These are phyloP conservation scores for Nigrospora oryzae DNA, from an alignment of 2,329 filamentous ascomycete species.

Conservation along the genomic window DNA sequence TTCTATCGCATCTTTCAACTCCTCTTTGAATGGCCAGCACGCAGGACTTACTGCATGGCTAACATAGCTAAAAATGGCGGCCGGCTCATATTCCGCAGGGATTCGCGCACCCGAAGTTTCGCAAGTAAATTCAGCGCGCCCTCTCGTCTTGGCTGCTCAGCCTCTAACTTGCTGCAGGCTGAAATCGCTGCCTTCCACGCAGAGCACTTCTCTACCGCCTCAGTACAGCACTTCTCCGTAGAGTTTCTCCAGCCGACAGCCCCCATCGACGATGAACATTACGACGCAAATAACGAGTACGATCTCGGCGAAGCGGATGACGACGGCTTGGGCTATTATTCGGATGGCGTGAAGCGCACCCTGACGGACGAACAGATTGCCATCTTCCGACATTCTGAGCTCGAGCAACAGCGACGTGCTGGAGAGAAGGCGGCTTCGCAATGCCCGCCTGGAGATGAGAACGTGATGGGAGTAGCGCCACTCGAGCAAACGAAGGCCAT, in stretches of 20 bases:
- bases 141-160: neutral
- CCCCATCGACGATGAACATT: slow-evolving; percentile 10
- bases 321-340: slow-evolving; percentile 73
- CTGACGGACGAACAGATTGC: slow-evolving; percentile 85
- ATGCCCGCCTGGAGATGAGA: neutral
- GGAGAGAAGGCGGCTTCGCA: slow-evolving; percentile 20
- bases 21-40: no score
- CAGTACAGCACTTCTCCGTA: slow-evolving; percentile 25
- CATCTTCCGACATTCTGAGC: slow-evolving; percentile 84
- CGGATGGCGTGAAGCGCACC: slow-evolving; percentile 79
- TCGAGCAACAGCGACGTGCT: slow-evolving; percentile 60
- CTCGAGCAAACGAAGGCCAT: slow-evolving; percentile 1
- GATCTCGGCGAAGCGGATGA: slow-evolving; percentile 43
- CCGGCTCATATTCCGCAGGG: no score
- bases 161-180: neutral
- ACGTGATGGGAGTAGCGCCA: slow-evolving; percentile 5
- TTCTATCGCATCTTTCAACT: no score
- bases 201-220: neutral
- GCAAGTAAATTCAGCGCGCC: no score
- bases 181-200: neutral
- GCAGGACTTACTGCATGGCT: no score
- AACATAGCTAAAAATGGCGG: no score
- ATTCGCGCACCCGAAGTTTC: no score
- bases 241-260: slow-evolving; percentile 32
- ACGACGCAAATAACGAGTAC: slow-evolving; percentile 22